A percentile compares a stretch with the other conserved stretches of the same genome.
phyloP scores from a whole-genome alignment of 1,139 yeast genomes.

The Suhomyces maxii region DNA sequence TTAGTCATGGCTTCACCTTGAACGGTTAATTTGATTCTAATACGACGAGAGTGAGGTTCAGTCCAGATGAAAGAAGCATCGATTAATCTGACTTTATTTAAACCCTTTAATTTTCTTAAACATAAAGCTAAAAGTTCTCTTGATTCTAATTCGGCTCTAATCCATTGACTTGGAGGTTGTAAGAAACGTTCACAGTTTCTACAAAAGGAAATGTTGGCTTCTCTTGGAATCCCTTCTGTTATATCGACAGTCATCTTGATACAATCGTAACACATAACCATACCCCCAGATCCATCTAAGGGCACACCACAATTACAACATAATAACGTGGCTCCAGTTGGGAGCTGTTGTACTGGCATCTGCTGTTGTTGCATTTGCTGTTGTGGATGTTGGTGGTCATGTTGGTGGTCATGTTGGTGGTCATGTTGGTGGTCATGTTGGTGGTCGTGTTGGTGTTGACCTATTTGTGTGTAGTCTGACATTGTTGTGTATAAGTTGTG shows the following conservation, averaged over 20 bases:
- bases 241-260: conserved; percentile 91
- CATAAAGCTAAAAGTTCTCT: conserved; percentile 90
- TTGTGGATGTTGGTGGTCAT: no score
- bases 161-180: conserved; percentile 95
- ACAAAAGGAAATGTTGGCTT: conserved; percentile 88
- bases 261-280: conserved; percentile 98
- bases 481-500: conserved; percentile 19
- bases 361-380: no score
- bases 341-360: no score
- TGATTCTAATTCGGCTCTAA: conserved; percentile 85
- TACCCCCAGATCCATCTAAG: conserved; percentile 91
- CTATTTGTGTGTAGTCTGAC: conserved; percentile 54
- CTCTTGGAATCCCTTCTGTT: conserved; percentile 94
- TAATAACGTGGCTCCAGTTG: conserved; percentile 72
- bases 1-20: conserved; percentile 96
- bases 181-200: conserved; percentile 95
- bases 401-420: no score
- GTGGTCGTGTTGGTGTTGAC: conserved; percentile 24
- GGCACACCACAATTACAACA: conserved; percentile 99
- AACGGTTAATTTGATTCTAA: conserved; percentile 84
- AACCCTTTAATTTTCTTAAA: conserved; percentile 82
- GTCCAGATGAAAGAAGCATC: conserved; percentile 99
- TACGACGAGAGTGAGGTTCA: conserved; percentile 96
- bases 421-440: conserved; percentile 9
- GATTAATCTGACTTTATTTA: conserved; percentile 80